Base-by-base conservation (phyloP, 1,284 basidiomycete genomes). In the Fistulinella cinereoalba region DNA sequence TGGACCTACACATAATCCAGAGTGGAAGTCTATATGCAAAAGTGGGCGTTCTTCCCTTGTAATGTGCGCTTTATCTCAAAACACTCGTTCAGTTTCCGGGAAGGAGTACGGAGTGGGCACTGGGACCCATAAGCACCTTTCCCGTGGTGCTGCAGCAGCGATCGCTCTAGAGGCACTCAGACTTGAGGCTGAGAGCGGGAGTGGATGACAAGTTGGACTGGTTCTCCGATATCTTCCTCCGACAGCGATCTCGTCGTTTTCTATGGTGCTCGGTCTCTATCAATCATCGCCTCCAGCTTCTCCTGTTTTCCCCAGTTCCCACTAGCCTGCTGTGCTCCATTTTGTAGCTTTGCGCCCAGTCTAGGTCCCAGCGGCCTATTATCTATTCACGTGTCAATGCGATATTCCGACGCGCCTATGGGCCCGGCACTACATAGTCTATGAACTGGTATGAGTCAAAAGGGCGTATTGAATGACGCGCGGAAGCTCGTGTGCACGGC, bases 1-100 rank as follows among this genome's bases (percentile, higher is more conserved):
- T 16, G 82, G 81, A 1, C 70, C 70, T 0, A 66, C 67, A n/a
- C 71, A 82, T 49, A 64, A 62, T 3, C 76, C 73, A 4, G 58
- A 64, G 32, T 86, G 83, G 83, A 80, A 70, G 4, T 74, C 67
- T 3, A 53, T 72, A 4, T 85, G 81, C 61, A 84, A 79, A 70
- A 74, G 83, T 83, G 56, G 59, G 66, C 52, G 19, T 39, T 34
- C 47, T 25, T 50, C 43, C 47, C 31, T 28, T 7, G 19, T 49
- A 48, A 32, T 41, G 29, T 31, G 44, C 37, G 41, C 27, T 42
- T 40, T 38, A 9, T 41, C 50, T 67, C 11, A n/a, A n/a, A 66
- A 25, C 1, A 37, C 44, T 25, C 11, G 4, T 44, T 25, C 33
- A 64, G 62, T 64, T 24, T 58, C 66, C 13, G 59, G 64, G 2